Base-by-base conservation (phyloP, 179 eudicot genomes). In the Heliamphora pulchella region DNA sequence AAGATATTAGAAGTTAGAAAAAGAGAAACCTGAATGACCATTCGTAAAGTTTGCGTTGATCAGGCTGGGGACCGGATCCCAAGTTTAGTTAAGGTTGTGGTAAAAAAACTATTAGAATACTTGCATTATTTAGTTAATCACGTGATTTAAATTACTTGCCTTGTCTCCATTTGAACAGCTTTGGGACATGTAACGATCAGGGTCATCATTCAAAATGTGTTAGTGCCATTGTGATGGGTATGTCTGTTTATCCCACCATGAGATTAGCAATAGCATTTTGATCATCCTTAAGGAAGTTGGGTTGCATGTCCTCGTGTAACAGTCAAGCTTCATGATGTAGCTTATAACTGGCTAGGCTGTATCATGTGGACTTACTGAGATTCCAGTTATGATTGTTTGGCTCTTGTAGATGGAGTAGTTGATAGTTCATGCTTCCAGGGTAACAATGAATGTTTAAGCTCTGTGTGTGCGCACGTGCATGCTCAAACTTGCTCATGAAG, bases 171-270 rank as follows among this genome's bases (percentile, higher is more conserved):
- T 17, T 8, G 14, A 44, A 70, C 13, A 15, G 17, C 14, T 70
- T 70, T 70, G 17, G 47, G 71, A 39, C n/a, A 39, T 13, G 41
- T 66, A 39, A 66, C 41, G 4, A 44, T 46, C 22, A 6, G 3
- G 53, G 43, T 46, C 10, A 15, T 68, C 50, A 68, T 43, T 68
- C 50, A 68, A 20, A 68, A 69, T n/a, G 5, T 17, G 54, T 47
- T 43, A n/a, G 22, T 47, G 74, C 50, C 31, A 46, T 15, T 46
- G 39, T 47, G 74, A 47, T 17, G 11, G 55, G 51, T 7, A 51
- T 70, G 74, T 70, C 31, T 70, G 9, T 70, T 46, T 51, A 70
- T 70, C 54, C 31, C 50, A 18, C 55, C 39, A 70, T 70, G 20
- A 70, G 74, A 44, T 47, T 46, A 15, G 14, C 74, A 47, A 44